Conservation (phyloP, 495 filamentous ascomycete species). For the Evernia prunastri region DNA sequence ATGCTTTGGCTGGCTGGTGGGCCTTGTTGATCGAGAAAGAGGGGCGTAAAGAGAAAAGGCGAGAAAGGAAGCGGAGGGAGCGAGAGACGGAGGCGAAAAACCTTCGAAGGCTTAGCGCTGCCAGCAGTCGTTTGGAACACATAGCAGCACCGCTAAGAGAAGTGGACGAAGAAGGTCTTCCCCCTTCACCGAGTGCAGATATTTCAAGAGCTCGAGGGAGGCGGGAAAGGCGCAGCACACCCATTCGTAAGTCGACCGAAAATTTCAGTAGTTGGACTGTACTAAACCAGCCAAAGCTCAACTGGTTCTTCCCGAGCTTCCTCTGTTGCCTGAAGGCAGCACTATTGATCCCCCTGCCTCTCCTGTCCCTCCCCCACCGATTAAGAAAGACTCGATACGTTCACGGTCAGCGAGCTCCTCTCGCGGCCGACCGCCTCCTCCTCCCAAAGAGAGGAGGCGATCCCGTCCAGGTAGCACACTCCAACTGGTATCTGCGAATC, state of each 20-base stretch:
- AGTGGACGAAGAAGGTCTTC: constrained; percentile 62
- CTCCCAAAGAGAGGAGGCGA: constrained; percentile 73
- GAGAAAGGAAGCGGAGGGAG: constrained; percentile 81
- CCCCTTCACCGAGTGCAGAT: constrained; percentile 27
- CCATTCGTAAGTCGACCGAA: constrained; percentile 29
- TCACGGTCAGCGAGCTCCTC: constrained; percentile 59
- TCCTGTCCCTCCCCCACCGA: constrained; percentile 54
- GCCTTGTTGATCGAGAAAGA: constrained; percentile 92
- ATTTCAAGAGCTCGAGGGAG: constrained; percentile 42
- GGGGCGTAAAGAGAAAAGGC: constrained; percentile 75
- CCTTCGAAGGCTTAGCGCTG: constrained; percentile 73
- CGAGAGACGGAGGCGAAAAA: constrained; percentile 74
- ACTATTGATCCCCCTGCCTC: constrained; percentile 36
- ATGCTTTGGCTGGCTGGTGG: constrained; percentile 93
- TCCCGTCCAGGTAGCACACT: constrained; percentile 66
- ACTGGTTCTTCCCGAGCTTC: constrained; percentile 57
- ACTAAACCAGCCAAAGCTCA: constrained; percentile 32
- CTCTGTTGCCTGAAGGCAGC: constrained; percentile 59
- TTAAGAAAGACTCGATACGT: constrained; percentile 67
- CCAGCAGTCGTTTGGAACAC: constrained; percentile 75
- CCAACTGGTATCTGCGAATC: constrained; percentile 69
- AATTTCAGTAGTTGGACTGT: background rate
- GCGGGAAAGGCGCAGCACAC: constrained; percentile 51
- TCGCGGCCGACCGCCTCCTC: constrained; percentile 64
- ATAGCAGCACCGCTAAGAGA: constrained; percentile 67